A percentile compares a stretch with the other conserved stretches of the same genome.
Conservation (phyloP, 2,329 filamentous ascomycete species). For the Phyllosticta paracitricarpa region DNA sequence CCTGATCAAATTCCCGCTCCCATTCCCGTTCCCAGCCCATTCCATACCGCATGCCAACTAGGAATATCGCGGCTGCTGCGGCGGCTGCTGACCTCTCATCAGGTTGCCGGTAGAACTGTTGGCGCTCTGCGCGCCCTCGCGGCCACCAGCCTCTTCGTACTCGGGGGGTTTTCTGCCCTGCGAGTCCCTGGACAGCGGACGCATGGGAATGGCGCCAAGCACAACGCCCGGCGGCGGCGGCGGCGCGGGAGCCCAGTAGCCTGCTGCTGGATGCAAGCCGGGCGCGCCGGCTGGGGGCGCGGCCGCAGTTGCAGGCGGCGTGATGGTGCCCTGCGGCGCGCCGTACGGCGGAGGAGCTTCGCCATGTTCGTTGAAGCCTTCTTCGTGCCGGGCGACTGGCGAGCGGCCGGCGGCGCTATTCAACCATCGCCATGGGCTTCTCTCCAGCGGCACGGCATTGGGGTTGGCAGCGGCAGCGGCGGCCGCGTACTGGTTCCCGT, state of each 20-base stretch:
- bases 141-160: constrained; percentile 21
- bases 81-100: neutral
- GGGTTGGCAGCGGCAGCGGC: constrained; percentile 22
- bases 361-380: constrained; percentile 54
- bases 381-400: constrained; percentile 27
- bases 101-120: constrained; percentile 7
- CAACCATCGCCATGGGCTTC: constrained; percentile 17
- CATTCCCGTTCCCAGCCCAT: neutral
- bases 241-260: neutral
- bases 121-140: neutral
- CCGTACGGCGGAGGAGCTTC: constrained; percentile 56
- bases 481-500: constrained; percentile 14
- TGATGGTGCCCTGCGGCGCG: constrained; percentile 12
- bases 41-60: neutral
- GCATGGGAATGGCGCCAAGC: constrained; percentile 25
- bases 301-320: neutral
- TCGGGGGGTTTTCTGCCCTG: constrained; percentile 29
- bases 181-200: constrained; percentile 28
- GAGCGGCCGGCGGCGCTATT: constrained; percentile 15
- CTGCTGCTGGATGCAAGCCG: constrained; percentile 9
- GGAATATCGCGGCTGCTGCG: neutral
- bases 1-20: too few species aligned
- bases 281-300: neutral
- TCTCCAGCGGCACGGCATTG: constrained; percentile 4
- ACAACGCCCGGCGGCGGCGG: neutral